These are phyloP conservation scores for Microbotryomycetes sp. DNA, from an alignment of 1,284 basidiomycete genomes.

Conservation along the genomic window DNA sequence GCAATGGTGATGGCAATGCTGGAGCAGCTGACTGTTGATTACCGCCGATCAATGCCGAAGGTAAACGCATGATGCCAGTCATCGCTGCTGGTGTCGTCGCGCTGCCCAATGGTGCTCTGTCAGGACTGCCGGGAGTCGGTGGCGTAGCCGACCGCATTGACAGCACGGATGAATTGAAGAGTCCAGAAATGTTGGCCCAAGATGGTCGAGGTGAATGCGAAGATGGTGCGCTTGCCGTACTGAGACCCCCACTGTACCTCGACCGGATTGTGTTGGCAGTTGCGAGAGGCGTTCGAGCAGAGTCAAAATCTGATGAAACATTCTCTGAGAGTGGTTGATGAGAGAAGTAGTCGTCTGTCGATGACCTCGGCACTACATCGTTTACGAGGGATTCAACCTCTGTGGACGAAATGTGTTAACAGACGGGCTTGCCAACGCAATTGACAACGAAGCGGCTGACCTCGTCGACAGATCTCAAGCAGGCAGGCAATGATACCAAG, in stretches of 20 bases:
- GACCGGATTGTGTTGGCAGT: background rate
- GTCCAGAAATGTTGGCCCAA: slow-evolving; percentile 29
- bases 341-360: slow-evolving; percentile 28
- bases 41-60: background rate
- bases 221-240: background rate
- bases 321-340: slow-evolving; percentile 10
- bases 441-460: background rate
- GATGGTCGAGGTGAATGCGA: slow-evolving; percentile 21
- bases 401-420: background rate
- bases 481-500: slow-evolving; percentile 68
- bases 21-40: background rate
- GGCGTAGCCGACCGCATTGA: slow-evolving; percentile 17
- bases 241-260: background rate
- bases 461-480: slow-evolving; percentile 42
- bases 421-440: too few relatives aligned
- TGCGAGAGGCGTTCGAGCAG: background rate
- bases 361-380: background rate
- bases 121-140: background rate
- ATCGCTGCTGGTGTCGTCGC: too few relatives aligned
- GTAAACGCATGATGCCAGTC: background rate
- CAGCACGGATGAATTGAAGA: slow-evolving; percentile 30
- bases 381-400: slow-evolving; percentile 11
- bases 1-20: background rate
- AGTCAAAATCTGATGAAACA: background rate
- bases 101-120: background rate